A percentile compares a stretch with the other conserved stretches of the same genome.
Conservation (phyloP, 495 filamentous ascomycete genomes). For the Aspergillus nidulans region DNA sequence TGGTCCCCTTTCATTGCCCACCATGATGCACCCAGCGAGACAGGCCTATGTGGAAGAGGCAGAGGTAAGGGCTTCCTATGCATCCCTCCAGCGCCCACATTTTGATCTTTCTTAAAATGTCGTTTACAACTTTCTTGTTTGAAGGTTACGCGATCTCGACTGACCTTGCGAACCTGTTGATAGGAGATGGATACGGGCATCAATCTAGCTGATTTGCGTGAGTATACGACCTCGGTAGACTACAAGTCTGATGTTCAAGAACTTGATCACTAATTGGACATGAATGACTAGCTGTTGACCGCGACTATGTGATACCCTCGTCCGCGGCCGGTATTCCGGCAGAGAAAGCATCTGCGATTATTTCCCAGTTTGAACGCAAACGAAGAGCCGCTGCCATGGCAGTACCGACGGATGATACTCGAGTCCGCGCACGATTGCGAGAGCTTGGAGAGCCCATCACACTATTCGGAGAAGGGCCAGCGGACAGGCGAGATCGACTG, state of each 20-base stretch:
- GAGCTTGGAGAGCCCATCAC: conserved; percentile 89
- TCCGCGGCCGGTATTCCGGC: conserved; percentile 71
- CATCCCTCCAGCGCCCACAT: background rate
- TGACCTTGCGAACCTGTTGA: conserved; percentile 20
- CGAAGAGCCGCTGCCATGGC: conserved; percentile 81
- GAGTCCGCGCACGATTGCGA: conserved; percentile 74
- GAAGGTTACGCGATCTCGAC: conserved; percentile 8
- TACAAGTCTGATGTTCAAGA: background rate
- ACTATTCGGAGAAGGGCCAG: conserved; percentile 87
- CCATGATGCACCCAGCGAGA: conserved; percentile 83
- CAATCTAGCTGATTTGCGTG: conserved; percentile 75
- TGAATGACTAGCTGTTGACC: conserved; percentile 62
- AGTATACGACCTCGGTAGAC: conserved; percentile 25
- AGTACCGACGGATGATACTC: conserved; percentile 93
- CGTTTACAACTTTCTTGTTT: conserved; percentile 13
- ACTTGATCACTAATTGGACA: background rate
- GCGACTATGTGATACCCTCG: conserved; percentile 76
- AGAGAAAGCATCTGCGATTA: conserved; percentile 82
- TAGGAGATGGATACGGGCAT: conserved; percentile 65
- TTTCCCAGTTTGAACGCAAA: conserved; percentile 86
- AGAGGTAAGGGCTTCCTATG: conserved; percentile 53
- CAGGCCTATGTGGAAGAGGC: conserved; percentile 95
- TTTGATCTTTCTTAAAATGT: background rate
- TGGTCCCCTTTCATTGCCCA: conserved; percentile 21
- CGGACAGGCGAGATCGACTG: conserved; percentile 80